Base-by-base conservation (phyloP, 768 basidiomycete genomes). In the Pulveroboletus sp. region DNA sequence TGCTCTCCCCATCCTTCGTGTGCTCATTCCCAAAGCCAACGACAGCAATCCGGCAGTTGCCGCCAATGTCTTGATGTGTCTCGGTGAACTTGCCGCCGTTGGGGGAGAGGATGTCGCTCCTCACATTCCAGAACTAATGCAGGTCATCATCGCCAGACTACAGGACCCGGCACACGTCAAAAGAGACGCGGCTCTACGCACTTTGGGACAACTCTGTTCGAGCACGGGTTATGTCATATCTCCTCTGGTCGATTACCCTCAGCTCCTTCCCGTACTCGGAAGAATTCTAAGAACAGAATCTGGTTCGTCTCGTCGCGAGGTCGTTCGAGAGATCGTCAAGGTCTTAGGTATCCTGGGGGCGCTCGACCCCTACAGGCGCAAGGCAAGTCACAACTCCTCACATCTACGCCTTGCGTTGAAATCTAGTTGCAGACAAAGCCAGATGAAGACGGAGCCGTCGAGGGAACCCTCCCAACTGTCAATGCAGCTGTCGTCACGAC, bases 321-420 rank as follows among this genome's bases (percentile, higher is more conserved):
- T 95, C 14, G 86, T 98, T 38, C 76, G 95, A 44, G 95, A 98
- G 63, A 86, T 95, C 14, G 86, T 98, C 47, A 89, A 94, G 64
- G 94, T 96, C 4, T 78, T 99, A 51, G 96, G 96, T 54, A 92
- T 97, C 43, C 77, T 99, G 16, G 96, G 96, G 41, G 96, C 96
- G 6, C 70, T 98, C 26, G 96, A 99, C 67, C 96, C 96, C 0
- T 99, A 96, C 68, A 79, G 86, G 61, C 84, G 94, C 56, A 93
- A 95, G 81, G 93, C 92, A 62, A 38, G 73, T 58, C 16, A 30
- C 13, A 13, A 20, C 26, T 9, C 24, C n/a, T 26, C 24, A 45
- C 29, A 22, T 32, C 12, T 32, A 27, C 38, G 12, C 19, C 32
- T 16, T 24, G 37, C 35, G 32, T 42, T 56, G 43, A 61, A 50